Base-by-base conservation (phyloP, 345 rosid species). In the Clarkia xantiana region DNA sequence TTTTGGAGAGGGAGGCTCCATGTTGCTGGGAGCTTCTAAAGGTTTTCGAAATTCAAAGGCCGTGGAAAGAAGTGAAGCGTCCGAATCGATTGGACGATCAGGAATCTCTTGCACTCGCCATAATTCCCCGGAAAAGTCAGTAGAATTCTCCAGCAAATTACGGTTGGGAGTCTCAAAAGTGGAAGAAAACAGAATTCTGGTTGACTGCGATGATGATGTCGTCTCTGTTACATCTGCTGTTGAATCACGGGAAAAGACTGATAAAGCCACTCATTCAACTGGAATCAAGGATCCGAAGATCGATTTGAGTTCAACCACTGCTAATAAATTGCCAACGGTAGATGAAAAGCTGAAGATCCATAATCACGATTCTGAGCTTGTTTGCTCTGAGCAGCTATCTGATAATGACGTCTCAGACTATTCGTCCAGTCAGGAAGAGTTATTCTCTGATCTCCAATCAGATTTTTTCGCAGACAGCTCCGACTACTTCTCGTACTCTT, bases 321-420 rank as follows among this genome's bases (percentile, higher is more conserved):
- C 71, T 42, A 58, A 56, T 22, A 55, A 56, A 12, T 67, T 57
- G 23, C 65, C 76, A 18, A 59, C 60, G 15, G 71, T 64, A 47
- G 76, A 75, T 51, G 70, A 57, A 55, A 71, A 73, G 63, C 58
- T 60, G 46, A 64, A 60, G 52, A 59, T 56, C 67, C 44, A 57
- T 38, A 69, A 57, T 58, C 34, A 55, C 47, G 82, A 70, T 59
- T 55, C 79, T 15, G 78, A 76, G 63, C 94, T 90, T 38, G 69
- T 69, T 53, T 90, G 97, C 54, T 46, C 69, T 15, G 94, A 90
- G 83, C 56, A 77, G 42, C 59, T 90, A 42, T 52, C 79, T 0
- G 61, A 52, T 55, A 76, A 71, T 40, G 87, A 76, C 64, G 66
- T 45, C 49, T 73, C 84, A 2, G 80, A 73, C 15, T 65, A 56